A percentile compares a stretch with the other conserved stretches of the same genome.
These are phyloP conservation scores for Escallonia herrerae DNA, from an alignment of 129 eudicot genomes.

Conservation along the genomic window DNA sequence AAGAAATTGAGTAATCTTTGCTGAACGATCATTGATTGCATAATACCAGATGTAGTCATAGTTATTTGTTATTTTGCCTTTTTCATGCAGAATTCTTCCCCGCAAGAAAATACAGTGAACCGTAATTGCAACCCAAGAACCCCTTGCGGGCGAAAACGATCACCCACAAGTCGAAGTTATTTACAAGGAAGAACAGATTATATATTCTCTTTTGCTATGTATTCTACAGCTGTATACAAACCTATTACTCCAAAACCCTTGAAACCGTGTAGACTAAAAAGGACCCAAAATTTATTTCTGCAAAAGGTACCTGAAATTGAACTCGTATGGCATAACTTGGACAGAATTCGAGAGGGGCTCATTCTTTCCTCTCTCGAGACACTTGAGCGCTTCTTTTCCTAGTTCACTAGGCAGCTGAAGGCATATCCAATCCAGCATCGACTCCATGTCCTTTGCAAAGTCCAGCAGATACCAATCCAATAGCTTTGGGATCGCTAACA, in stretches of 20 bases:
- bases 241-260: constrained; percentile 21
- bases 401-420: constrained; percentile 71
- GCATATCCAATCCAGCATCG: constrained; percentile 77
- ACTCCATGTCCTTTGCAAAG: constrained; percentile 71
- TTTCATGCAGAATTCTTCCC: constrained; percentile 1
- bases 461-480: constrained; percentile 87
- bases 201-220: constrained; percentile 34
- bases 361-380: constrained; percentile 43
- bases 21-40: neutral
- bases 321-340: constrained; percentile 59
- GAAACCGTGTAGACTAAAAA: constrained; percentile 6
- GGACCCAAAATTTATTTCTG: constrained; percentile 26
- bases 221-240: constrained; percentile 31
- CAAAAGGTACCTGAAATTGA: constrained; percentile 74
- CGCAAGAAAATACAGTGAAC: constrained; percentile 7
- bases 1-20: neutral
- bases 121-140: neutral
- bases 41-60: neutral
- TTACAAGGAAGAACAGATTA: constrained; percentile 24
- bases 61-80: neutral
- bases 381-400: constrained; percentile 64
- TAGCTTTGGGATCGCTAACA: constrained; percentile 54
- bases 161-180: constrained; percentile 12
- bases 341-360: constrained; percentile 37
- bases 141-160: neutral